phyloP scores from a whole-genome alignment of 306 rosid species.

The Comarum palustre region DNA sequence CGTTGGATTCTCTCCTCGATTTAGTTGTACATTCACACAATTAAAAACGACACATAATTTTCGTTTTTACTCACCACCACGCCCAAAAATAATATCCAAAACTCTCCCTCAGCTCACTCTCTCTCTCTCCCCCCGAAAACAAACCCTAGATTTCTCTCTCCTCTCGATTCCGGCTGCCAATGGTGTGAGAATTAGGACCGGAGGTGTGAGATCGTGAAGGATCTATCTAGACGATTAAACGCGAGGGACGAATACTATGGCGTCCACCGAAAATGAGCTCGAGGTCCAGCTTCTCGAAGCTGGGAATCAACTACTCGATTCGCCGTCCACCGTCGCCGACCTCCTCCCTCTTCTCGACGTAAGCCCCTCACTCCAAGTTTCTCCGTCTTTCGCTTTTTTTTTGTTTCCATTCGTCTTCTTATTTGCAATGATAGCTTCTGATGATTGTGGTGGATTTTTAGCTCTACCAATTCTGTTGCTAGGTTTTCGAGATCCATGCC shows the following conservation, averaged over 20 bases:
- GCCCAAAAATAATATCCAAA: conserved; percentile 24
- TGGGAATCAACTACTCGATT: conserved; percentile 64
- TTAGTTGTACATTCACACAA: not conserved
- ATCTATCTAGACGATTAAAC: conserved; percentile 36
- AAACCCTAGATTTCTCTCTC: conserved; percentile 53
- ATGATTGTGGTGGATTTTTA: not conserved
- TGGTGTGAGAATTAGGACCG: conserved; percentile 42
- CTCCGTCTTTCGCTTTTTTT: not conserved
- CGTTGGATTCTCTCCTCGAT: conserved; percentile 36
- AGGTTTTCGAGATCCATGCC: conserved; percentile 16
- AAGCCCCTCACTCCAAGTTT: conserved; percentile 21
- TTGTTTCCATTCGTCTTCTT: too few relatives aligned
- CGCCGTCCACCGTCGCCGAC: conserved; percentile 64
- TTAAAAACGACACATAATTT: conserved; percentile 4
- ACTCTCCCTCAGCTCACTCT: conserved; percentile 1
- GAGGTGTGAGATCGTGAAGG: conserved; percentile 32
- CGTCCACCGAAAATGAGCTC: conserved; percentile 50
- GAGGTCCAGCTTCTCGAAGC: conserved; percentile 62
- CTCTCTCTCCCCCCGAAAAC: conserved; percentile 10
- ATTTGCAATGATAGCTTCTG: conserved; percentile 11
- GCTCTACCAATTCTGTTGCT: not conserved
- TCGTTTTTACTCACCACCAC: not conserved
- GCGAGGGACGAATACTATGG: conserved; percentile 38
- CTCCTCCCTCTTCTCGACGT: conserved; percentile 75
- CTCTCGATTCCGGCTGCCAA: conserved; percentile 38